phyloP scores from a whole-genome alignment of 2,329 filamentous ascomycete species.

The Tolypocladium cylindrosporum region DNA sequence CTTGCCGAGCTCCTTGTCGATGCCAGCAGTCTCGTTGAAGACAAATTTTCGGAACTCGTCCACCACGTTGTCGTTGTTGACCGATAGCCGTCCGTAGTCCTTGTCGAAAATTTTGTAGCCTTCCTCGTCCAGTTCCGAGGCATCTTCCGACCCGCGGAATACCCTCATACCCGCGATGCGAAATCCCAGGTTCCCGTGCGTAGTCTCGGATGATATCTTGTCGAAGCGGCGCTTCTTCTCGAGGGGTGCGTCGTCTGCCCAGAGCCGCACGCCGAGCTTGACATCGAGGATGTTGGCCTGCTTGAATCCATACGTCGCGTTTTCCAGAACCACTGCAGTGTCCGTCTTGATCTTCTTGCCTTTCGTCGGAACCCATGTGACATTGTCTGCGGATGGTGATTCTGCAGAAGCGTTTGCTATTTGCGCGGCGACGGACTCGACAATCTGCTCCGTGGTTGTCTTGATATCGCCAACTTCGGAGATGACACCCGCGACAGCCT shows the following conservation, averaged over 20 bases:
- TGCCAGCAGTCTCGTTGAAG: conserved; percentile 47
- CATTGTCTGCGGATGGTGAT: conserved; percentile 9
- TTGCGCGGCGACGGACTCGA: conserved; percentile 21
- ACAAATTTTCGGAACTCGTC: conserved; percentile 47
- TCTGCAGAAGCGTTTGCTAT: conserved; percentile 11
- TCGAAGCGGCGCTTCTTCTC: conserved; percentile 53
- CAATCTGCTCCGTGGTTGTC: conserved; percentile 22
- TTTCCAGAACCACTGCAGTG: conserved; percentile 74
- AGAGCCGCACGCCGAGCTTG: conserved; percentile 79
- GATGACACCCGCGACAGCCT: conserved; percentile 34
- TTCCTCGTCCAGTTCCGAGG: conserved; percentile 39
- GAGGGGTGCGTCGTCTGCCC: conserved; percentile 61
- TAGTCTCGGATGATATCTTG: conserved; percentile 47
- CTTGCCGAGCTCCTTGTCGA: conserved; percentile 47
- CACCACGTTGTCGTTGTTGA: conserved; percentile 43
- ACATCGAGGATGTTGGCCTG: conserved; percentile 86
- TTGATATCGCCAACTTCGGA: conserved; percentile 23
- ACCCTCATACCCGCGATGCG: conserved; percentile 57
- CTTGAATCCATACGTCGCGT: conserved; percentile 70
- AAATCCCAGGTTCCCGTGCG: conserved; percentile 50
- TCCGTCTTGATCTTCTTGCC: conserved; percentile 62
- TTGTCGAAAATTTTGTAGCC: conserved; percentile 53
- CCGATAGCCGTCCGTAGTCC: conserved; percentile 45
- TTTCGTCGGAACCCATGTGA: conserved; percentile 38
- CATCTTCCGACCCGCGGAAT: conserved; percentile 45